Percentiles rank a stretch among this genome's conserved stretches.
These are phyloP conservation scores for Erodium maritimum DNA, from an alignment of 345 rosid species.

Conservation along the genomic window DNA sequence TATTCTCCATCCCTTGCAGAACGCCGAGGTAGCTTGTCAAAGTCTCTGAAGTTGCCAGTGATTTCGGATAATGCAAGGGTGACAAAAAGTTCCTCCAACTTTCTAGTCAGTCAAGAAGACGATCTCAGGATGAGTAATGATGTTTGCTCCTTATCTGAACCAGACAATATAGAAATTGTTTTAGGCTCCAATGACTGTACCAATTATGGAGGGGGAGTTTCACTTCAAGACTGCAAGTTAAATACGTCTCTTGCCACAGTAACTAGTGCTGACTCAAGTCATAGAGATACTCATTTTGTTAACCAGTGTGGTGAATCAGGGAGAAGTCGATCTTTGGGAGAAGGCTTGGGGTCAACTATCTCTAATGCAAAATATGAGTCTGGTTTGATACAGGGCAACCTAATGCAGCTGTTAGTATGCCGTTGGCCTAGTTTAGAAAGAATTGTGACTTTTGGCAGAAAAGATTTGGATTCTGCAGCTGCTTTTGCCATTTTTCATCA, in stretches of 20 bases:
- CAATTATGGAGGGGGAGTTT: slow-evolving; percentile 22
- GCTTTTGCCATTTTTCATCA: slow-evolving; percentile 39
- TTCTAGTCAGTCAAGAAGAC: slow-evolving; percentile 21
- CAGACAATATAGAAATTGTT: slow-evolving; percentile 32
- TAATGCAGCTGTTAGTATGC: slow-evolving; percentile 32
- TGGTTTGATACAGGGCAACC: slow-evolving; percentile 12
- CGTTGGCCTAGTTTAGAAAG: slow-evolving; percentile 62
- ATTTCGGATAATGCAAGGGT: slow-evolving; percentile 33
- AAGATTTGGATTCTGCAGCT: slow-evolving; percentile 43
- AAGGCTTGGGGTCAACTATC: slow-evolving; percentile 9
- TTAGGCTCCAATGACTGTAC: slow-evolving; percentile 32
- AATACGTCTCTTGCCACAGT: slow-evolving; percentile 13
- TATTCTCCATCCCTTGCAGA: slow-evolving; percentile 70
- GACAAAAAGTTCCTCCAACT: slow-evolving; percentile 12
- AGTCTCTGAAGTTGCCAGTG: slow-evolving; percentile 61
- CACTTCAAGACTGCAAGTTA: slow-evolving; percentile 19
- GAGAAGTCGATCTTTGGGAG: slow-evolving; percentile 13
- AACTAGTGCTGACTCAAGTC: slow-evolving; percentile 18
- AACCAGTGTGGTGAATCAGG: slow-evolving; percentile 10
- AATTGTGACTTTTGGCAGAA: slow-evolving; percentile 23
- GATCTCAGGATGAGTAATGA: slow-evolving; percentile 15
- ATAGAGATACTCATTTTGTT: slow-evolving; percentile 17
- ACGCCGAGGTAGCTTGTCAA: slow-evolving; percentile 66
- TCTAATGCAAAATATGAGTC: slow-evolving; percentile 10
- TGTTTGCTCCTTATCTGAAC: slow-evolving; percentile 25